These are phyloP conservation scores for Globisporangium carolinianum DNA, from an alignment of 352 stramenopile genomes.

Conservation along the genomic window DNA sequence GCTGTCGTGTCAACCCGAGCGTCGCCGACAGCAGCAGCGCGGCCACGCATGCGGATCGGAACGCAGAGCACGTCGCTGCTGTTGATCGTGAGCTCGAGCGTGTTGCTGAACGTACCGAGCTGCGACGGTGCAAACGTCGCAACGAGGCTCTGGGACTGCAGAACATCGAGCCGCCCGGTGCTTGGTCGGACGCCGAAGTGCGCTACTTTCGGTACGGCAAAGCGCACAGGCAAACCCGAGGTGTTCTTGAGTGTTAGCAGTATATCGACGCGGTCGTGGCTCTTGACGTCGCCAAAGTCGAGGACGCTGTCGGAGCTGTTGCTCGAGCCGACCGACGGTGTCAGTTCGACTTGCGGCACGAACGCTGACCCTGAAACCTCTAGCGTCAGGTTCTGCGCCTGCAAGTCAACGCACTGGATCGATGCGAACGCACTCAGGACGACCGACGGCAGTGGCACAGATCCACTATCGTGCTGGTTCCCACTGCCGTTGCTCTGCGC, in stretches of 20 bases:
- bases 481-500: conserved; percentile 7
- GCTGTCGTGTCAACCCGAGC: conserved; percentile 12
- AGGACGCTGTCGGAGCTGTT: conserved; percentile 8
- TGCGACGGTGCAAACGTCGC: conserved; percentile 87
- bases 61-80: conserved; percentile 30
- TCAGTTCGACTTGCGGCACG: conserved; percentile 39
- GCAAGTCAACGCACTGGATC: conserved; percentile 58
- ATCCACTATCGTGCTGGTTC: neutral
- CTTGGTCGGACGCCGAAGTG: conserved; percentile 74
- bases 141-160: conserved; percentile 86
- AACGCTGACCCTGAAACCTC: conserved; percentile 63
- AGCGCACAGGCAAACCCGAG: conserved; percentile 55
- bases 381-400: conserved; percentile 67
- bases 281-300: conserved; percentile 83
- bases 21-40: conserved; percentile 46
- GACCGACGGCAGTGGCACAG: conserved; percentile 17
- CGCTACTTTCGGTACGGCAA: conserved; percentile 52
- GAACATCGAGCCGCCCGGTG: conserved; percentile 63
- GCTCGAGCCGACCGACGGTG: conserved; percentile 7
- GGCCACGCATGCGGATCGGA: conserved; percentile 56
- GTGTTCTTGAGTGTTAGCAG: conserved; percentile 81
- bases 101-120: conserved; percentile 64
- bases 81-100: conserved; percentile 43
- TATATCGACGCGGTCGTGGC: conserved; percentile 75
- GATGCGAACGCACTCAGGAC: conserved; percentile 62